These are phyloP conservation scores for Pichiaceae sp. DNA, from an alignment of 1,139 yeast species.

Conservation along the genomic window DNA sequence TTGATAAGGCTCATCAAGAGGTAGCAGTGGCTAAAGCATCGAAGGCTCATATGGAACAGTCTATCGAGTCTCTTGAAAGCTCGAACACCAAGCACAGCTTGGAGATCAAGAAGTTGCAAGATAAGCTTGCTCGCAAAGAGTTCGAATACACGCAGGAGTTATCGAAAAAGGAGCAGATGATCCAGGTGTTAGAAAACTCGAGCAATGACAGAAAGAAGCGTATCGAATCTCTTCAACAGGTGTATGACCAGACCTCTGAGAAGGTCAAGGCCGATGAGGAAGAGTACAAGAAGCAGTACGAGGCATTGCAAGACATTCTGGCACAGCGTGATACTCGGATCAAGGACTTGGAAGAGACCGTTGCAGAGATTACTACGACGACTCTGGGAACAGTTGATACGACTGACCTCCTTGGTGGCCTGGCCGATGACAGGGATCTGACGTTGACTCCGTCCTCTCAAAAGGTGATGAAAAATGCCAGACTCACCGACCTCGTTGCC, in stretches of 20 bases:
- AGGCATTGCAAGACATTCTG: slow-evolving; percentile 12
- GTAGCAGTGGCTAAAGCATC: slow-evolving; percentile 27
- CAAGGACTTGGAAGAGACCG: slow-evolving; percentile 33
- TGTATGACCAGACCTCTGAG: slow-evolving; percentile 33
- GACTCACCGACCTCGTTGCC: slow-evolving; percentile 58
- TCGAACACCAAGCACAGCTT: slow-evolving; percentile 31
- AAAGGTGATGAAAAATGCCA: slow-evolving; percentile 25
- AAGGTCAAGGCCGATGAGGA: slow-evolving; percentile 32
- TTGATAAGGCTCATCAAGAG: slow-evolving; percentile 28
- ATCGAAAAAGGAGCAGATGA: slow-evolving; percentile 53
- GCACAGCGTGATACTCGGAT: slow-evolving; percentile 25
- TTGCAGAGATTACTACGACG: slow-evolving; percentile 29
- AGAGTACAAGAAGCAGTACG: slow-evolving; percentile 16
- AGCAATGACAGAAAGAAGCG: slow-evolving; percentile 38
- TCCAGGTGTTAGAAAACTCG: slow-evolving; percentile 50
- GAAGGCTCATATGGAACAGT: slow-evolving; percentile 20
- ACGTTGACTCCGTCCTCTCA: slow-evolving; percentile 17
- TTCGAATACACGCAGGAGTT: slow-evolving; percentile 57
- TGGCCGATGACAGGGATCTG: slow-evolving; percentile 3
- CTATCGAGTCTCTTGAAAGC: slow-evolving; percentile 28
- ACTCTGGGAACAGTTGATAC: slow-evolving; percentile 7
- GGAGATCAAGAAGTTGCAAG: slow-evolving; percentile 39
- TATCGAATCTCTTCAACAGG: slow-evolving; percentile 38
- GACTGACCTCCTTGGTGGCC: slow-evolving; percentile 19
- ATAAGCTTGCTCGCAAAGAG: slow-evolving; percentile 36